These are phyloP conservation scores for Lathyrus sativus DNA, from an alignment of 306 rosid species.

Conservation along the genomic window DNA sequence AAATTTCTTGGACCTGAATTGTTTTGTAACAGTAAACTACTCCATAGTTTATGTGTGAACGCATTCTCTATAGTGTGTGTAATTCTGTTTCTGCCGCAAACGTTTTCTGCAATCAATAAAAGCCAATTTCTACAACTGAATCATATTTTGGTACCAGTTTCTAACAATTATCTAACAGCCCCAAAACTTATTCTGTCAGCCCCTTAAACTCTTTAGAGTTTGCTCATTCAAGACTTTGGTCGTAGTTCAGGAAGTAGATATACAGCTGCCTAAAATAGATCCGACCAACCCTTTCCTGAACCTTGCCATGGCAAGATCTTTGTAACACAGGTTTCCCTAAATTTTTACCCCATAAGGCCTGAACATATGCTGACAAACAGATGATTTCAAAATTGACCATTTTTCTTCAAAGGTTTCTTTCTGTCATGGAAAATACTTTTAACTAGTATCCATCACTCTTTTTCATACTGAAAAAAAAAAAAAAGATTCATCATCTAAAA, in stretches of 20 bases:
- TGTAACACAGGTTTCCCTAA: not conserved
- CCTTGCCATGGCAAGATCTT: not conserved
- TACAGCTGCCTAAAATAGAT: not conserved
- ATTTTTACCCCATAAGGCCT: not conserved
- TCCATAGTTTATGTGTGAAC: no score
- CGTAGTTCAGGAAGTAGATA: not conserved
- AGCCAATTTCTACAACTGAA: no score
- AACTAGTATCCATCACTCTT: not conserved
- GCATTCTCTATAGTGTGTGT: no score
- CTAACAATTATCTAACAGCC: not conserved
- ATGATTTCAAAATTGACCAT: not conserved
- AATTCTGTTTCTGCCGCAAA: no score
- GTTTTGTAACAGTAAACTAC: not conserved
- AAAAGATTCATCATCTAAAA: not conserved
- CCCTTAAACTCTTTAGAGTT: not conserved
- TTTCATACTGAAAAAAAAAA: conserved; percentile 9
- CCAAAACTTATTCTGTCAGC: not conserved
- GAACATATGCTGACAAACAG: not conserved
- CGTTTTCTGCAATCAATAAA: no score
- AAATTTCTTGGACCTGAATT: not conserved
- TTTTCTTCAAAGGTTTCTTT: conserved; percentile 18
- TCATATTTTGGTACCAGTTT: no score
- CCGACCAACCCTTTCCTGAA: not conserved
- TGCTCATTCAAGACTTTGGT: not conserved
- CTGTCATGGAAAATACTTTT: conserved; percentile 1